A percentile compares a stretch with the other conserved stretches of the same genome.
These are phyloP conservation scores for Clonostachys solani DNA, from an alignment of 2,329 filamentous ascomycete genomes.

Conservation along the genomic window DNA sequence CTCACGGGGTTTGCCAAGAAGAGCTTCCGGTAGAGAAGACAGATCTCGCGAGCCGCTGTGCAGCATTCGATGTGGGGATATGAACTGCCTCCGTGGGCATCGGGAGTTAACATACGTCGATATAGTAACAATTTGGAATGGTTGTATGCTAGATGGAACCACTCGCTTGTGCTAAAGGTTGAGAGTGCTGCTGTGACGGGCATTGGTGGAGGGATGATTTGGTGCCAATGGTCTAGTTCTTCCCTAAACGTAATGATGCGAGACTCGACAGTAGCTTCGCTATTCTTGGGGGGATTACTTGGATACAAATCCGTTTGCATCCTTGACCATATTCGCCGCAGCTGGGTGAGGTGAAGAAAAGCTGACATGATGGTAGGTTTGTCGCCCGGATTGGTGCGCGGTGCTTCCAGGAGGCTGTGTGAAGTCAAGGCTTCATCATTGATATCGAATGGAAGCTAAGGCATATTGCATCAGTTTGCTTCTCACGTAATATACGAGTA, in stretches of 20 bases:
- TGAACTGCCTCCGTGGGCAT: not conserved
- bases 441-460: conserved; percentile 2
- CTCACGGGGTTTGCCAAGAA: not conserved
- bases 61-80: not conserved
- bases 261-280: not conserved
- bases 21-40: not conserved
- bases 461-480: not conserved
- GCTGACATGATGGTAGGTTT: conserved; percentile 19
- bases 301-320: conserved; percentile 1
- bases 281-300: not conserved
- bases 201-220: conserved; percentile 6
- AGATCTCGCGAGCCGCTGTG: not conserved
- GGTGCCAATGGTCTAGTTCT: conserved; percentile 18
- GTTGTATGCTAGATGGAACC: conserved; percentile 31
- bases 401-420: not conserved
- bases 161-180: conserved; percentile 26
- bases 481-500: not conserved
- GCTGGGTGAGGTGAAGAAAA: not conserved
- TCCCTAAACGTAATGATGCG: conserved; percentile 10
- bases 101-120: conserved; percentile 7
- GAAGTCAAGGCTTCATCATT: conserved; percentile 1
- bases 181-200: conserved; percentile 10
- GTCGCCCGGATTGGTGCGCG: not conserved
- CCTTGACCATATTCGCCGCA: conserved; percentile 1
- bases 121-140: conserved; percentile 32